Conservation (phyloP, 2,329 filamentous ascomycete genomes). For the Dryadomyces quercus-mongolicae region DNA sequence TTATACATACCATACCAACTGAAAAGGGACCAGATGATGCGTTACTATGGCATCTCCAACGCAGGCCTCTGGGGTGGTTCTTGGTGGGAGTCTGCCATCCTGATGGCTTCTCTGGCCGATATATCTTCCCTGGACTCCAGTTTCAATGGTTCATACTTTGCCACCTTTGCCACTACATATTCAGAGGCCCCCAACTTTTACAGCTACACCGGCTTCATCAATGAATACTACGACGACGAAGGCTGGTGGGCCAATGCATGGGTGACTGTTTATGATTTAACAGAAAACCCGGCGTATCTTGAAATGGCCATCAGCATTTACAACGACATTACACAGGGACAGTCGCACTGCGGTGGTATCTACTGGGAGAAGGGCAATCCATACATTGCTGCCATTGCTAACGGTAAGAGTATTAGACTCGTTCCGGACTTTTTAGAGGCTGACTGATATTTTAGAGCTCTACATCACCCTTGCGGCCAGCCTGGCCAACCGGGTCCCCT, state of each 20-base stretch:
- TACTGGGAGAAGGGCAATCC: not conserved
- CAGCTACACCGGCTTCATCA: not conserved
- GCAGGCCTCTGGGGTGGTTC: not conserved
- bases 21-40: slow-evolving; percentile 3
- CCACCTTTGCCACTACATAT: not conserved
- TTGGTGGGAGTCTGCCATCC: slow-evolving; percentile 2
- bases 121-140: not conserved
- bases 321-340: not conserved
- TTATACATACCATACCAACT: not conserved
- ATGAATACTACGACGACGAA: slow-evolving; percentile 3
- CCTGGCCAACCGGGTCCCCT: slow-evolving; percentile 35
- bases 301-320: not conserved
- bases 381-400: not conserved
- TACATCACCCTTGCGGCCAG: slow-evolving; percentile 40
- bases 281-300: not conserved
- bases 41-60: not conserved
- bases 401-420: not conserved
- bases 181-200: not conserved
- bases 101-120: not conserved
- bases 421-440: too few species aligned
- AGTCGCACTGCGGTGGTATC: slow-evolving; percentile 1
- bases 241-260: slow-evolving; percentile 2
- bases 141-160: not conserved
- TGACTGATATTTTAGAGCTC: slow-evolving; percentile 18
- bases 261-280: not conserved